Conservation (phyloP, 495 filamentous ascomycete species). For the Xylaria longipes region DNA sequence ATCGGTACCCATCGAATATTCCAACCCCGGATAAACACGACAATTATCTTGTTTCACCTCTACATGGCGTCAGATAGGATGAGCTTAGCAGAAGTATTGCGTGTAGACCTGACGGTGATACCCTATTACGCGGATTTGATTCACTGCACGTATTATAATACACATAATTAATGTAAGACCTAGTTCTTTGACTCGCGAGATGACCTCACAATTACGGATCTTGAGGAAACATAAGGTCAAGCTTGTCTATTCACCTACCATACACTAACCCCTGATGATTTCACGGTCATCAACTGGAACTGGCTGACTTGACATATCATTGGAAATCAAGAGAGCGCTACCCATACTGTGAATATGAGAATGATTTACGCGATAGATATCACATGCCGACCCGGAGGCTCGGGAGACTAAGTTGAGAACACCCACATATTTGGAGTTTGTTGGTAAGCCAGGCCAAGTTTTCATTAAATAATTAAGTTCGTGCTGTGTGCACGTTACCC, state of each 20-base stretch:
- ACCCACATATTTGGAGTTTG: neutral
- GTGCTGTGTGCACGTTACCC: neutral
- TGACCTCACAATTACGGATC: constrained; percentile 1
- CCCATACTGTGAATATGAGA: neutral
- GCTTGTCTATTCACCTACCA: neutral
- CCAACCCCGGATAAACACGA: neutral
- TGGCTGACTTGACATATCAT: neutral
- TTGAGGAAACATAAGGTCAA: neutral
- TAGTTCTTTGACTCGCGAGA: constrained; percentile 3
- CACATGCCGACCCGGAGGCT: constrained; percentile 16
- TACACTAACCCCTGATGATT: neutral
- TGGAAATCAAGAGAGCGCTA: neutral
- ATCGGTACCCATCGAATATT: neutral
- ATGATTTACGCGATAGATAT: neutral
- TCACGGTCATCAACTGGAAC: neutral
- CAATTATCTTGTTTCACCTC: constrained; percentile 7
- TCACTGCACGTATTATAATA: constrained; percentile 22
- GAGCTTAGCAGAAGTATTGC: constrained; percentile 8
- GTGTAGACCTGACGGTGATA: constrained; percentile 34
- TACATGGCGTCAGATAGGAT: neutral
- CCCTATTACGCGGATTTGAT: constrained; percentile 33
- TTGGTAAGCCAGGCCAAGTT: neutral
- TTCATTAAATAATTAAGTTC: neutral
- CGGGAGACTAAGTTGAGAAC: neutral
- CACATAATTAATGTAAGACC: constrained; percentile 34